Conservation (phyloP, 352 stramenopile species). For the Salisapilia sapeloensis region DNA sequence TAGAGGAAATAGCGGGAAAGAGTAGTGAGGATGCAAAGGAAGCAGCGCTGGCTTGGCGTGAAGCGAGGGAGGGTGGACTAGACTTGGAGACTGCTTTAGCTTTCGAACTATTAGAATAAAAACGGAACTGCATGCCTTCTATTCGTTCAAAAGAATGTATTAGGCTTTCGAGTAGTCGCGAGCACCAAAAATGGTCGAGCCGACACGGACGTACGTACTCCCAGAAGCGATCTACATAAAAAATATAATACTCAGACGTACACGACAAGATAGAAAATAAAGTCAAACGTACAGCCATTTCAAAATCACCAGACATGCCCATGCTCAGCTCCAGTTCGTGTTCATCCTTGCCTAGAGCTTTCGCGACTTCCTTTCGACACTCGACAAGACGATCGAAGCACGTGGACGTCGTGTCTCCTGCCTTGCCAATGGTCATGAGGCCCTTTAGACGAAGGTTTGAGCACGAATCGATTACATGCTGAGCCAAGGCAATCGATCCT, state of each 20-base stretch:
- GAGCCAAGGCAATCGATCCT: slow-evolving; percentile 55
- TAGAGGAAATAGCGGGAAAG: slow-evolving; percentile 5
- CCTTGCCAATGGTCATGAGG: slow-evolving; percentile 97
- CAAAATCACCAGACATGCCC: slow-evolving; percentile 98
- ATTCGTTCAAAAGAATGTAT: slow-evolving; percentile 5
- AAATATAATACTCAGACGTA: neutral
- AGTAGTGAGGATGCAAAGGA: slow-evolving; percentile 22
- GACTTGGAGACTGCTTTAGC: slow-evolving; percentile 37
- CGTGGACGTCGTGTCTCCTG: slow-evolving; percentile 80
- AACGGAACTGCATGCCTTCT: neutral
- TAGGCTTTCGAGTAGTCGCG: slow-evolving; percentile 77
- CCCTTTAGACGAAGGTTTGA: slow-evolving; percentile 86
- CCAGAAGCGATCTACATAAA: slow-evolving; percentile 80
- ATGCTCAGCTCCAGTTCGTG: slow-evolving; percentile 91
- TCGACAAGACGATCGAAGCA: slow-evolving; percentile 84
- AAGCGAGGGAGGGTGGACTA: slow-evolving; percentile 14
- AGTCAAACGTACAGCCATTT: slow-evolving; percentile 63
- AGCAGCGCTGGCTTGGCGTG: slow-evolving; percentile 27
- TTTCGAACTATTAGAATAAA: slow-evolving; percentile 34
- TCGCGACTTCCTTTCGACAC: slow-evolving; percentile 51
- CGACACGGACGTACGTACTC: slow-evolving; percentile 92
- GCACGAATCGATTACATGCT: slow-evolving; percentile 85
- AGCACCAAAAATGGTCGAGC: slow-evolving; percentile 96
- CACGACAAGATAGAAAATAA: neutral
- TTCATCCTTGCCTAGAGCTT: slow-evolving; percentile 37